phyloP scores from a whole-genome alignment of 2,329 filamentous ascomycete species.

The Xylaria arbuscula region DNA sequence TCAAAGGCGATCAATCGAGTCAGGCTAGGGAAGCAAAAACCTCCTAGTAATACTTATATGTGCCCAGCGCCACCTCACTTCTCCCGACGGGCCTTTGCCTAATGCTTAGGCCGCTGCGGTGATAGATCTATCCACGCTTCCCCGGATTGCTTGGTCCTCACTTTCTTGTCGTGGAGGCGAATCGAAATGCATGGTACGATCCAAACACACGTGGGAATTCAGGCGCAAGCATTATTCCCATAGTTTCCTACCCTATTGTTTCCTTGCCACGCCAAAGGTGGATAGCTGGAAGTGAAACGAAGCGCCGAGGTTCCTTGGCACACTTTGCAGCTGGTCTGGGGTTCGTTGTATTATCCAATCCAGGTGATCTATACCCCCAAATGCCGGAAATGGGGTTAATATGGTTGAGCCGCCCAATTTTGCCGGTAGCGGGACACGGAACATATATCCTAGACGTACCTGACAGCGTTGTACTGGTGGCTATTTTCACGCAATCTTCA shows the following conservation, averaged over 20 bases:
- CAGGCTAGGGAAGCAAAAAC: constrained; percentile 13
- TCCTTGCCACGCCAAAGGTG: constrained; percentile 17
- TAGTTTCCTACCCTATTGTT: constrained; percentile 21
- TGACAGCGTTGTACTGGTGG: constrained; percentile 9
- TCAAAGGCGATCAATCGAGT: constrained; percentile 21
- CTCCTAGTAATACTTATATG: constrained; percentile 33
- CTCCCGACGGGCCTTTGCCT: constrained; percentile 33
- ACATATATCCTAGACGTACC: constrained; percentile 7
- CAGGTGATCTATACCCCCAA: constrained; percentile 12
- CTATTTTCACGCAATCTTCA: constrained; percentile 23
- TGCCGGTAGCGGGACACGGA: constrained; percentile 32
- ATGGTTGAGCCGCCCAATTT: constrained; percentile 32
- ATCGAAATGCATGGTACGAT: constrained; percentile 21
- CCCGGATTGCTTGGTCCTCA: constrained; percentile 21
- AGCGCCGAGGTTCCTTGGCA: constrained; percentile 32
- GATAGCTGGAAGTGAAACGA: constrained; percentile 19
- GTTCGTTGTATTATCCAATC: constrained; percentile 12
- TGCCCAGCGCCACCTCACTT: constrained; percentile 26
- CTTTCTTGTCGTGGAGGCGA: constrained; percentile 4
- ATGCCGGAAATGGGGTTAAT: constrained; percentile 32
- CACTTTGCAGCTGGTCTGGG: constrained; percentile 17
- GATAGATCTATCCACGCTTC: constrained; percentile 14
- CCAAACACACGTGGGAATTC: constrained; percentile 28
- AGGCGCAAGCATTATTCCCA: constrained; percentile 33
- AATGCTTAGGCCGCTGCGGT: constrained; percentile 14